These are phyloP conservation scores for Starmerella cellae DNA, from an alignment of 805 yeast genomes.

Conservation along the genomic window DNA sequence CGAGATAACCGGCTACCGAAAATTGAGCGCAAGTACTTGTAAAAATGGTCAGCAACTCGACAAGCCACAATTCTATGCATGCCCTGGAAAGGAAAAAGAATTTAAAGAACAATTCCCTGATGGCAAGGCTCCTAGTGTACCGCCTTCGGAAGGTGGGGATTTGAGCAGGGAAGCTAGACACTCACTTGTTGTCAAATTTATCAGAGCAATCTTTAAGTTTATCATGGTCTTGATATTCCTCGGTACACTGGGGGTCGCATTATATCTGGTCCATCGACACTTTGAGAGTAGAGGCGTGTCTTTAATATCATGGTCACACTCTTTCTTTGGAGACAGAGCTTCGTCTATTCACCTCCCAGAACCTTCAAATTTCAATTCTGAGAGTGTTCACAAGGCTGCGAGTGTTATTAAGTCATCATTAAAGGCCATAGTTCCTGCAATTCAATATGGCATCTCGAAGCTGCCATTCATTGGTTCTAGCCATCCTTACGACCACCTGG, in stretches of 20 bases:
- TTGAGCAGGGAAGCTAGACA: too few relatives aligned
- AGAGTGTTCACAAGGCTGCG: background rate
- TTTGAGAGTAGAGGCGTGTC: background rate
- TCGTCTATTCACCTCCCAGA: background rate
- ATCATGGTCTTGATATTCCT: background rate
- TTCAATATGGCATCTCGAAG: background rate
- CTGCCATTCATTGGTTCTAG: conserved; percentile 16
- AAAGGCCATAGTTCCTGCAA: background rate
- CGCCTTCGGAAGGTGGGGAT: background rate
- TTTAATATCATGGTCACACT: background rate
- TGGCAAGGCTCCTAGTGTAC: background rate
- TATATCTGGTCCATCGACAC: background rate
- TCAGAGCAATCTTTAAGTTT: background rate
- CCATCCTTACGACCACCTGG: conserved; percentile 20
- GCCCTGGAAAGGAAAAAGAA: conserved; percentile 75
- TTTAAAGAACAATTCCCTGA: conserved; percentile 30
- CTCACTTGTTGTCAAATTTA: background rate
- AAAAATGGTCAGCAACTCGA: conserved; percentile 66
- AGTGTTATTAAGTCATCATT: background rate
- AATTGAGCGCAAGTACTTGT: conserved; percentile 75
- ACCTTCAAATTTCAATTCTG: background rate
- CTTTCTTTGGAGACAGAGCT: background rate
- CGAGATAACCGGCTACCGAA: conserved; percentile 89
- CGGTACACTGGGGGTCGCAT: background rate
- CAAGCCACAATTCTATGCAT: conserved; percentile 49